Evolutionary conservation across 257 asterid genomes (phyloP), one percentile per base, ranked within the genome.

Genomic region (Scutellaria galericulata): DNA sequence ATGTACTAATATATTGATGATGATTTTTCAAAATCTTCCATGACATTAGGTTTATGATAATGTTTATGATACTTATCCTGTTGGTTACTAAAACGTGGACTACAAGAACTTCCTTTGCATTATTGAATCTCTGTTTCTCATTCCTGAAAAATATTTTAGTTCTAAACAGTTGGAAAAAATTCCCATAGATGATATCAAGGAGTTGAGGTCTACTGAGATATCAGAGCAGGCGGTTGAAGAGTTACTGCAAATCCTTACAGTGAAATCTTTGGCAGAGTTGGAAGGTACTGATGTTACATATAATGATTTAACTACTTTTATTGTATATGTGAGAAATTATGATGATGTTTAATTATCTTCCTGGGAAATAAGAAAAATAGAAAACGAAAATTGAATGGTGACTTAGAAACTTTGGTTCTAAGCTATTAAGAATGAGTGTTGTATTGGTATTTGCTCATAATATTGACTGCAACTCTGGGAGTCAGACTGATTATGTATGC

Each of bases 221-320:
- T 95, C 98, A 59, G 97, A 95, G 64, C 92, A 87, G 56, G 95
- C 90, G 46, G 85, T 88, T 67, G 97, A 90, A 77, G 97, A 92
- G 80, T 90, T 95, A 70, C 74, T 95, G 84, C 86, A 92, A 77
- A 82, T 95, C 70, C 88, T 91, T 69, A 82, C 96, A 3, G 77
- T 92, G 72, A 95, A 88, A 80, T 95, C 98, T 63, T 85, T 95
- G 86, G 76, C 82, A 39, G 79, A 84, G 68, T 83, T 95, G 89
- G 99, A 92, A 90, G 99, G 99, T 95, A 41, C 77, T 64, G 18
- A 1, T 42, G 46, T 20, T 35, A 35, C 22, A 51, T 40, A 45
- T 46, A 50, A 22, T 52, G 57, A 66, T 53, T 35, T 41, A 31
- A 60, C 62, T 24, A 68, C 64, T 61, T 27, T 63, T 44, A 50